Conservation (phyloP, 768 basidiomycete genomes). For the Dendrothele bispora region DNA sequence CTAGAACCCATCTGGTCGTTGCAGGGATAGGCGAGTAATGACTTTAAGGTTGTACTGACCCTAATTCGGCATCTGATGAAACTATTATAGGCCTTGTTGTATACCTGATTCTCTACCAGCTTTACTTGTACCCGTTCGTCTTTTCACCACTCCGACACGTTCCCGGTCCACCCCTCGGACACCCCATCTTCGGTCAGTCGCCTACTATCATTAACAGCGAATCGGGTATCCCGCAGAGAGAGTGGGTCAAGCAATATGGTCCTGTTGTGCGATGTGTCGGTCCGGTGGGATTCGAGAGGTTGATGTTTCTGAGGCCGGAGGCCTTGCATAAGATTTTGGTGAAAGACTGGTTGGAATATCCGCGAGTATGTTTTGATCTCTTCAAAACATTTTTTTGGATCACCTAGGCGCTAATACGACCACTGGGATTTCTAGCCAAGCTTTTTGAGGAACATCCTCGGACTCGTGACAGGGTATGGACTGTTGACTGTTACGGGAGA, state of each 20-base stretch:
- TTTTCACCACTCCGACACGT: constrained; percentile 37
- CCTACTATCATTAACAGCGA: constrained; percentile 35
- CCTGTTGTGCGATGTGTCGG: constrained; percentile 44
- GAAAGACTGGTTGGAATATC: constrained; percentile 46
- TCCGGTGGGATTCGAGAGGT: constrained; percentile 42
- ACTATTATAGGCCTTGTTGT: neutral
- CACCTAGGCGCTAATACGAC: neutral
- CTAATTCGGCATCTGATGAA: too few species aligned
- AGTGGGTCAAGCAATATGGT: constrained; percentile 47
- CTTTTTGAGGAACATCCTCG: constrained; percentile 42
- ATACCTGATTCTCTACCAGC: constrained; percentile 20
- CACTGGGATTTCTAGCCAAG: constrained; percentile 30
- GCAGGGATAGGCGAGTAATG: too few species aligned
- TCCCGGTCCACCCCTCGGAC: constrained; percentile 36
- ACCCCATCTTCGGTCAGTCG: constrained; percentile 38
- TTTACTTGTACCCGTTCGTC: constrained; percentile 31
- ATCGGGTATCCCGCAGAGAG: constrained; percentile 42
- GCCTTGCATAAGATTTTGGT: constrained; percentile 45
- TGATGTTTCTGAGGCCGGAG: constrained; percentile 44
- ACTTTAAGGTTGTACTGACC: too few species aligned
- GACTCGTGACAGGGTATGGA: constrained; percentile 43
- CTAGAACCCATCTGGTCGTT: too few species aligned
- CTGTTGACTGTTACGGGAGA: constrained; percentile 48
- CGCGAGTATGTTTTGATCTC: constrained; percentile 29
- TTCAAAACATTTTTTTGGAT: neutral